Conservation (phyloP, 2,329 filamentous ascomycete species). For the Amesomyces nigricolor region DNA sequence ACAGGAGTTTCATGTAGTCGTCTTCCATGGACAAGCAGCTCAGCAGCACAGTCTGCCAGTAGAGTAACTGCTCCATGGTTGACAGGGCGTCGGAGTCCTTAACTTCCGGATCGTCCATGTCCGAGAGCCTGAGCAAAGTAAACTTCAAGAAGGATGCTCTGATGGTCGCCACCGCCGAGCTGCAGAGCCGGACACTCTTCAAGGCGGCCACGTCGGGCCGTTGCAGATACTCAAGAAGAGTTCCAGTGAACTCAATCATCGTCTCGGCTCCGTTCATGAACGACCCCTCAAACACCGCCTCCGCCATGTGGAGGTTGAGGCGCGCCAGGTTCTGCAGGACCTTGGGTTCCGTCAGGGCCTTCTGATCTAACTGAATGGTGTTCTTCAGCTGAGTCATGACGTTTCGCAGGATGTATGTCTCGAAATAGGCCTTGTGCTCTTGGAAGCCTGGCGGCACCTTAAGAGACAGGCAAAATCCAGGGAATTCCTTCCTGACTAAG, state of each 20-base stretch:
- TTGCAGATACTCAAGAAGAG: constrained; percentile 82
- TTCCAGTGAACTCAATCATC: constrained; percentile 79
- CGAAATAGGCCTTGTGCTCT: constrained; percentile 92
- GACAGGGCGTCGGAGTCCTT: constrained; percentile 57
- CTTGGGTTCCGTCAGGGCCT: constrained; percentile 70
- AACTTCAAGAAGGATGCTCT: constrained; percentile 72
- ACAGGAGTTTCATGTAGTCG: constrained; percentile 78
- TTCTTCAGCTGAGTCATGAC: constrained; percentile 66
- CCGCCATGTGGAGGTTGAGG: constrained; percentile 73
- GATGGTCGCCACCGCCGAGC: constrained; percentile 71
- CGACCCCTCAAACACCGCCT: constrained; percentile 94
- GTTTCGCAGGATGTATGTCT: constrained; percentile 78
- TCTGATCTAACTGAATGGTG: constrained; percentile 64
- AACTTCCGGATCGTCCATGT: constrained; percentile 63
- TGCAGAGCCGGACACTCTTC: constrained; percentile 89
- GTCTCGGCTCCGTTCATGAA: constrained; percentile 83
- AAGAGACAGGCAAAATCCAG: constrained; percentile 75
- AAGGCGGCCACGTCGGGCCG: constrained; percentile 71
- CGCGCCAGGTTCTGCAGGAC: constrained; percentile 82
- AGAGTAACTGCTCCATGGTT: constrained; percentile 80
- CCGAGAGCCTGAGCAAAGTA: constrained; percentile 74
- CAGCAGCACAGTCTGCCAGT: constrained; percentile 92
- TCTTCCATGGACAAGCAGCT: constrained; percentile 70
- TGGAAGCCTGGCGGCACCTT: constrained; percentile 90
- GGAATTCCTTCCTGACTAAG: constrained; percentile 80